Evolutionary conservation across 2,329 filamentous ascomycete species (phyloP), one percentile per base, ranked within the genome.

Genomic region (Colletotrichum caudatum): DNA sequence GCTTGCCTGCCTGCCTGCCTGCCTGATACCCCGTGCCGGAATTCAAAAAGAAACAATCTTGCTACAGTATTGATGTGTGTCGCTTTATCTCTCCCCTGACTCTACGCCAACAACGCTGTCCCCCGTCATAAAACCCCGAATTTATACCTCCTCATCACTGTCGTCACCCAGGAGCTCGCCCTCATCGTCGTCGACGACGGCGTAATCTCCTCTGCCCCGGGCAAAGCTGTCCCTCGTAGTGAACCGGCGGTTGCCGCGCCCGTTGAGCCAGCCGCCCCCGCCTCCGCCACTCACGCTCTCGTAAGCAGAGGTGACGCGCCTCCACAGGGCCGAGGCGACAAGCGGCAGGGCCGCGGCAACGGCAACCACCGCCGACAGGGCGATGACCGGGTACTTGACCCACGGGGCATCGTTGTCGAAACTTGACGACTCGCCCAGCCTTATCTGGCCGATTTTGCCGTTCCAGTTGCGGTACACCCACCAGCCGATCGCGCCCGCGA

Each of bases 161-260:
- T 97, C 95, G 76, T 98, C 95, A 0, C 96, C 96, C 46, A 99
- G 83, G 75, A 99, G 84, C 84, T 98, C 95, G 60, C 95, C 95
- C 80, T 98, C 96, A 79, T 98, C 96, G 62, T 96, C 93, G 77
- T 97, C 94, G 63, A 97, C 94, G 77, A 92, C 88, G 20, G 91
- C 90, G 80, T 98, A 98, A 80, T 97, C 94, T n/a, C 93, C 92
- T 67, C 93, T 89, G 1, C 94, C 92, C 68, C 94, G 89, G 6
- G 94, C 93, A 82, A 99, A 99, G 73, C 93, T 95, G 77, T 93
- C 93, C 71, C 97, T 87, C 61, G 93, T 97, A 20, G 94, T 96
- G 80, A 97, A 99, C 67, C 92, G 90, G 72, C 92, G 86, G 48
- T 82, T 82, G 46, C 88, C 88, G 4, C 88, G 87, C 20, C 88